Evolutionary conservation across 169 alveolate genomes (phyloP).

Genomic region (Eimeria zaria): DNA sequence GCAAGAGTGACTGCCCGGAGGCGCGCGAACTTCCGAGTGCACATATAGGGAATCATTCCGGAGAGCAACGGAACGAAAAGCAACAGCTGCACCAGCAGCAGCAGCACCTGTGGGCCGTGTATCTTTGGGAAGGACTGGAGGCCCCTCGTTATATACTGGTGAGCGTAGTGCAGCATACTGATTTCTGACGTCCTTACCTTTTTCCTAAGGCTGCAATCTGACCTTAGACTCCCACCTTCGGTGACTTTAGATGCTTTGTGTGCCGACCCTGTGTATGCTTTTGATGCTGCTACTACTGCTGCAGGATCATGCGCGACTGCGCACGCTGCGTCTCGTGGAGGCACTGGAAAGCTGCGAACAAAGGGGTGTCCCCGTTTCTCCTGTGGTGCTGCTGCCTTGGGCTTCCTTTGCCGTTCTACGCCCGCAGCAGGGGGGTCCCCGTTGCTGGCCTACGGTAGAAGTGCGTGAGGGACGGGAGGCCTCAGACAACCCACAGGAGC

Average conservation of each 20-base stretch:
- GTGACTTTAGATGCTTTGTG: not conserved
- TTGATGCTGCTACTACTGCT: slow-evolving; percentile 3
- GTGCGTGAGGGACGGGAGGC: not conserved
- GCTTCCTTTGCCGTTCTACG: slow-evolving; percentile 34
- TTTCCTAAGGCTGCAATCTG: not conserved
- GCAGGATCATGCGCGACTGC: slow-evolving; percentile 73
- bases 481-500: slow-evolving; percentile 5
- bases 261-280: not conserved
- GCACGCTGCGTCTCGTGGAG: slow-evolving; percentile 73
- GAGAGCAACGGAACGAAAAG: not conserved
- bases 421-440: slow-evolving; percentile 50
- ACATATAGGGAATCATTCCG: not conserved
- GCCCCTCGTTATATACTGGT: slow-evolving; percentile 57
- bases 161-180: not conserved
- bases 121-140: slow-evolving; percentile 71
- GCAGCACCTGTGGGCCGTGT: slow-evolving; percentile 78
- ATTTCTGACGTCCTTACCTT: not conserved
- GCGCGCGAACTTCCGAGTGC: not conserved
- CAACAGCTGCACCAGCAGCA: slow-evolving; percentile 40
- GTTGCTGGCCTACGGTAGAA: slow-evolving; percentile 33
- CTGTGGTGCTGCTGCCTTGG: slow-evolving; percentile 53
- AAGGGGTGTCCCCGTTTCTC: slow-evolving; percentile 44
- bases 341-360: slow-evolving; percentile 59
- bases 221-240: not conserved
- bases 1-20: not conserved